phyloP scores from a whole-genome alignment of 495 filamentous ascomycete genomes.

The Podospora fimiseda region DNA sequence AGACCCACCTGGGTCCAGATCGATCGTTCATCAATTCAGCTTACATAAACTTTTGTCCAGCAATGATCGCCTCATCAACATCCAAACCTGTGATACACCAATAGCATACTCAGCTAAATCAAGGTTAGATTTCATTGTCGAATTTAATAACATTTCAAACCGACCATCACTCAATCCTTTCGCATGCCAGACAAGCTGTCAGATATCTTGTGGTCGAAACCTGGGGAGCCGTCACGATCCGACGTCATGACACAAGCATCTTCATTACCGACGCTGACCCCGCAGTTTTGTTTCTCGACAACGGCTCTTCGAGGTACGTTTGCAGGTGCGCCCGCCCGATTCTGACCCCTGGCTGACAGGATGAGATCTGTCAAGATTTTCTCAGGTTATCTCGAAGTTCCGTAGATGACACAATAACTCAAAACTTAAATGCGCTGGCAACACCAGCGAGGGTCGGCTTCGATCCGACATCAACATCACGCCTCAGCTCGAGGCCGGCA shows the following conservation, averaged over 20 bases:
- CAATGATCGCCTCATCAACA: too few species aligned
- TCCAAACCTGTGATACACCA: too few species aligned
- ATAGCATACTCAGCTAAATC: neutral
- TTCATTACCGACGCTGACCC: constrained; percentile 60
- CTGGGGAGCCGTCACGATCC: constrained; percentile 10
- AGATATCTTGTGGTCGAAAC: constrained; percentile 41
- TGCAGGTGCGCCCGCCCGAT: neutral
- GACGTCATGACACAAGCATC: constrained; percentile 58
- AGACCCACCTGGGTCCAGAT: too few species aligned
- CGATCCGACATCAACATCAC: constrained; percentile 69
- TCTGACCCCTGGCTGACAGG: neutral
- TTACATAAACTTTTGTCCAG: too few species aligned
- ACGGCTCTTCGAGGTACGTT: constrained; percentile 68
- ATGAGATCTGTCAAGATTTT: constrained; percentile 66
- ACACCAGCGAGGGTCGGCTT: constrained; percentile 68
- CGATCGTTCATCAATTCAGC: too few species aligned
- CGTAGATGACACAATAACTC: constrained; percentile 88
- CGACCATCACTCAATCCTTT: neutral
- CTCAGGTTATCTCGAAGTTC: constrained; percentile 77
- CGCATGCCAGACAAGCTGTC: constrained; percentile 36
- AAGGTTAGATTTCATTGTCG: neutral
- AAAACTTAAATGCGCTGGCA: constrained; percentile 85
- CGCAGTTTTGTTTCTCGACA: constrained; percentile 92
- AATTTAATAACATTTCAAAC: too few species aligned
- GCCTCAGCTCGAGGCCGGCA: constrained; percentile 45